phyloP scores from a whole-genome alignment of 1,284 basidiomycete genomes.

The Ceraceosorus guamensis region DNA sequence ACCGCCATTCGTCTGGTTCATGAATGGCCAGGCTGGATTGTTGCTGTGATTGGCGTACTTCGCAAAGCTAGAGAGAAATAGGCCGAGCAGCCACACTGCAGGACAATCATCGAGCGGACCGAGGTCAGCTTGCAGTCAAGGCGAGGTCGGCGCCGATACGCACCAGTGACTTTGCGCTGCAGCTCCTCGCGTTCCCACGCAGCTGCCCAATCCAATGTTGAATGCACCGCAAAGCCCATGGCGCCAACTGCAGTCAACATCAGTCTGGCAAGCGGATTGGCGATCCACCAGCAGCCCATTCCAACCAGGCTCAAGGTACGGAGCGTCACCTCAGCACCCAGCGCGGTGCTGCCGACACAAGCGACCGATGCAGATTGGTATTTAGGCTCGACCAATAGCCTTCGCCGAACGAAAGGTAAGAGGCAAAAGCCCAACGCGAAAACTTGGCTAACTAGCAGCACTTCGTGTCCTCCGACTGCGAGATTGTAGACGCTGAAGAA shows the following conservation, averaged over 20 bases:
- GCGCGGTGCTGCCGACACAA: background rate
- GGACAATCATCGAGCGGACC: background rate
- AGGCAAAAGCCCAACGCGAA: constrained; percentile 23
- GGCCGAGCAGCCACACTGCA: constrained; percentile 31
- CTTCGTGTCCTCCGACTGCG: constrained; percentile 37
- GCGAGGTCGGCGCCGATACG: too few relatives aligned
- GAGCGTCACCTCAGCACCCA: background rate
- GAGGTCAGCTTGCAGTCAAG: background rate
- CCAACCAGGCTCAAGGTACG: background rate
- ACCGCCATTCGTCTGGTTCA: constrained; percentile 40
- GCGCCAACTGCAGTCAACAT: constrained; percentile 21
- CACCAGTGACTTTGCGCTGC: constrained; percentile 12
- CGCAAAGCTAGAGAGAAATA: constrained; percentile 27
- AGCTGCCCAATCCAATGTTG: constrained; percentile 31
- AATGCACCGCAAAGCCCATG: constrained; percentile 19
- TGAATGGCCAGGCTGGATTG: constrained; percentile 40
- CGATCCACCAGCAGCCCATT: constrained; percentile 17
- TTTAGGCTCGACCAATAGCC: constrained; percentile 1
- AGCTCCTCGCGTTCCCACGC: constrained; percentile 34
- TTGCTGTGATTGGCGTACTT: constrained; percentile 46
- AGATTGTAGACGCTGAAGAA: constrained; percentile 41
- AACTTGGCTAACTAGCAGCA: constrained; percentile 31
- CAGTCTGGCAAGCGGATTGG: constrained; percentile 20
- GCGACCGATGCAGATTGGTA: background rate
- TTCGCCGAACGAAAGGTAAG: constrained; percentile 2